Evolutionary conservation across 352 stramenopile species (phyloP), one percentile per base, ranked within the genome.

Genomic region (Globisporangium sylvaticum): DNA sequence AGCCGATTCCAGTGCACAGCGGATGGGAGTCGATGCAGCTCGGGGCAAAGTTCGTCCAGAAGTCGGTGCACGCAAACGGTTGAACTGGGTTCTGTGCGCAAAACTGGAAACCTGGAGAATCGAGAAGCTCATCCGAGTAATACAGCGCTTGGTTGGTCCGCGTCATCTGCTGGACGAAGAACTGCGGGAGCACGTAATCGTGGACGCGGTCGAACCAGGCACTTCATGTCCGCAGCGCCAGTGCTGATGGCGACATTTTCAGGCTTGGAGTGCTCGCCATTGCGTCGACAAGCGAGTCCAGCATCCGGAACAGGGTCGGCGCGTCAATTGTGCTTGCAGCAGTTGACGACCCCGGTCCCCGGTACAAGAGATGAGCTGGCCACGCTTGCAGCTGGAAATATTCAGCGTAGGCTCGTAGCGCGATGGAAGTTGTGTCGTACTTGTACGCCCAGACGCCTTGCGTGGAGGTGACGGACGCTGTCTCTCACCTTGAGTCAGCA

Each of bases 41-140:
- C 1, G 12, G 60, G 9, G 37, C 83, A 18, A 95, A 92, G 73
- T 93, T 91, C 55, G 56, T 95, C 44, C 71, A 90, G 20, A 84
- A 84, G 5, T 90, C 83, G 18, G 69, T 91, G 69, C 62, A 66
- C 5, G 62, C 62, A 66, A 53, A 66, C 9, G 62, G 32, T 6
- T 37, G 50, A 54, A 62, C 9, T 25, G 15, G 32, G 52, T n/a
- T 64, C 39, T 53, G 34, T 24, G 37, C 44, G 58, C 25, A 64
- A 37, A 64, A 27, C 25, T 42, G 32, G 58, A 64, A 64, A 12
- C 3, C 39, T 55, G 58, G 39, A 32, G 39, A 64, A 15, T 34
- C 25, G 10, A 64, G 58, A 14, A 34, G n/a, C 4, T 31, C 25
- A n/a, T 25, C 24, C 15, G 27, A 7, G 25, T 74, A 66, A n/a